Evolutionary conservation across 2,329 filamentous ascomycete species (phyloP).

Genomic region (Ceratocystis colombiana): DNA sequence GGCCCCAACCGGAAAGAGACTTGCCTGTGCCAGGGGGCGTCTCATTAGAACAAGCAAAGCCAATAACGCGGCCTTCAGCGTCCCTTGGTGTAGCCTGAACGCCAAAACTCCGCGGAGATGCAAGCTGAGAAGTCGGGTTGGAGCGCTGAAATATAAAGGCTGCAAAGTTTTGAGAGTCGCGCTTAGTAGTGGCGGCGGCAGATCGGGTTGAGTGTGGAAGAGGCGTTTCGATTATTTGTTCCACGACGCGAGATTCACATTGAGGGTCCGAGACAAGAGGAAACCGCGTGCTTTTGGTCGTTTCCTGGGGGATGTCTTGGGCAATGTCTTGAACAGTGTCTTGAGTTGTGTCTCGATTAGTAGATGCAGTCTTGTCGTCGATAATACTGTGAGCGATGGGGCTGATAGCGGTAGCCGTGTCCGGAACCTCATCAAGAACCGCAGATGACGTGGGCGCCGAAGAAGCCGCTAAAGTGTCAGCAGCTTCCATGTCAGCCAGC

Average conservation of each 20-base stretch:
- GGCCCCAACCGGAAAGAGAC: constrained; percentile 19
- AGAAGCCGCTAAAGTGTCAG: constrained; percentile 2
- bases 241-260: constrained; percentile 2
- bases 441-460: too few species aligned
- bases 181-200: neutral
- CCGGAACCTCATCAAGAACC: too few species aligned
- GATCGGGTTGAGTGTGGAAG: neutral
- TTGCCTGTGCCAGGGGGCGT: constrained; percentile 29
- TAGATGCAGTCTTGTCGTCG: neutral
- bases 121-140: constrained; percentile 41
- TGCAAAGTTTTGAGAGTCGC: constrained; percentile 43
- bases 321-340: neutral
- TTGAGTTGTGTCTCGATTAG: neutral
- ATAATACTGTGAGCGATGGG: neutral
- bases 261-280: neutral
- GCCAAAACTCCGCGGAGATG: constrained; percentile 42
- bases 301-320: neutral
- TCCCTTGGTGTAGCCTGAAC: constrained; percentile 47
- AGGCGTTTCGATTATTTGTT: constrained; percentile 18
- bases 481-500: constrained; percentile 20
- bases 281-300: too few species aligned
- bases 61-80: constrained; percentile 45
- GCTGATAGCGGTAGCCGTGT: neutral
- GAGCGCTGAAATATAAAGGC: constrained; percentile 50
- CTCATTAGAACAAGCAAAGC: constrained; percentile 45